Conservation (phyloP, 139 green algal species). For the Chlamydomonas sp. region DNA sequence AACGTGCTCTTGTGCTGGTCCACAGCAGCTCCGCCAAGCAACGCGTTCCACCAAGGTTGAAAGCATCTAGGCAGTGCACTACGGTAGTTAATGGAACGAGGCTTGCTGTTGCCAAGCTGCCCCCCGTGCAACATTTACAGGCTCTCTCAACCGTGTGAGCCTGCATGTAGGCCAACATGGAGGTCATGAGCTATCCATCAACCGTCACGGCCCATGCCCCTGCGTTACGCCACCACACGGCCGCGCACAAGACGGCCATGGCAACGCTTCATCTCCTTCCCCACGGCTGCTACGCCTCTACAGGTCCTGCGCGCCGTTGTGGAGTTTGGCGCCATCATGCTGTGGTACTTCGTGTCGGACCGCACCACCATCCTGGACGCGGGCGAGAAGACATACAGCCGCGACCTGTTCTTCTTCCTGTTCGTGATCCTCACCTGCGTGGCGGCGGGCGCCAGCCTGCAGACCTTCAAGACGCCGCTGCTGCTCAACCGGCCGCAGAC, state of each 20-base stretch:
- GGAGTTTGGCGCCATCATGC: slow-evolving; percentile 88
- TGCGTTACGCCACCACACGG: no score
- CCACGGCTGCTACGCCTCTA: background rate
- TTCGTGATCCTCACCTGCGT: slow-evolving; percentile 83
- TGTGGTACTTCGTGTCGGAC: slow-evolving; percentile 91
- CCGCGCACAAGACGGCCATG: background rate
- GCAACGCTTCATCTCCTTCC: no score
- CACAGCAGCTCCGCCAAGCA: no score
- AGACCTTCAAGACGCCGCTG: slow-evolving; percentile 59
- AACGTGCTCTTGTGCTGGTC: no score
- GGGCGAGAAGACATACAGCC: slow-evolving; percentile 73
- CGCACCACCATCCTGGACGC: slow-evolving; percentile 71
- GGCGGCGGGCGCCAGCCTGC: slow-evolving; percentile 53
- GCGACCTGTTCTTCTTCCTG: slow-evolving; percentile 88
- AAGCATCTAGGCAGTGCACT: no score
- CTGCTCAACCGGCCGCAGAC: slow-evolving; percentile 95
- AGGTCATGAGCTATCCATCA: no score
- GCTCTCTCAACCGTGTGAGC: no score
- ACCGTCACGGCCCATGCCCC: no score
- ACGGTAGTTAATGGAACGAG: no score
- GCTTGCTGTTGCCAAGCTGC: no score
- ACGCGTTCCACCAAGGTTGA: no score
- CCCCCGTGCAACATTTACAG: no score
- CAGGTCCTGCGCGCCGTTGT: slow-evolving; percentile 39
- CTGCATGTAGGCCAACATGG: background rate